Evolutionary conservation across 768 basidiomycete species (phyloP).

Genomic region (Terana coerulea): DNA sequence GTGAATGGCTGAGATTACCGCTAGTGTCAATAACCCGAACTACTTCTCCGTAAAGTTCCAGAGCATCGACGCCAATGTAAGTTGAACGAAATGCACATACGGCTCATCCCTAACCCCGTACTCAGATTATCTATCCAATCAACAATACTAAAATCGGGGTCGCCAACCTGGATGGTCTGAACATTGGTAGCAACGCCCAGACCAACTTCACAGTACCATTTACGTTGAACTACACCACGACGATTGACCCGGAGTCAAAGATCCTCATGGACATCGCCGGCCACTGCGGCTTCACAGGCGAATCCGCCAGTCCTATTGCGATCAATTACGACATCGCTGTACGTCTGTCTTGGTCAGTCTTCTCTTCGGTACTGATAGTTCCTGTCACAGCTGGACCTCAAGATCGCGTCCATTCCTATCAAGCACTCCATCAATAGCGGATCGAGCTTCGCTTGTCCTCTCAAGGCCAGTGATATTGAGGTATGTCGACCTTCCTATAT

Average conservation of each 20-base stretch:
- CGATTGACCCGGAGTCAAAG: conserved; percentile 44
- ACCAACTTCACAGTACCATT: conserved; percentile 80
- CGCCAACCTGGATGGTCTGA: conserved; percentile 45
- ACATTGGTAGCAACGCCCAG: conserved; percentile 43
- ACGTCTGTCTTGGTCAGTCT: conserved; percentile 16
- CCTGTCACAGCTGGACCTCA: conserved; percentile 51
- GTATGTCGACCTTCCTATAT: conserved; percentile 20
- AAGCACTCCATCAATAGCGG: conserved; percentile 62
- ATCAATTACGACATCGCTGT: conserved; percentile 69
- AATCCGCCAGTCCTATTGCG: conserved; percentile 41
- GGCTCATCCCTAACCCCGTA: neutral
- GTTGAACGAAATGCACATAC: conserved; percentile 4
- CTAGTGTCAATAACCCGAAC: conserved; percentile 78
- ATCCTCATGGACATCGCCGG: conserved; percentile 60
- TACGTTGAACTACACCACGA: conserved; percentile 53
- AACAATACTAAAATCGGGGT: conserved; percentile 65
- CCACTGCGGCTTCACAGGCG: conserved; percentile 56
- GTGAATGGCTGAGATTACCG: conserved; percentile 8
- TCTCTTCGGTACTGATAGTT: conserved; percentile 1
- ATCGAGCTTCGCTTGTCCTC: conserved; percentile 63
- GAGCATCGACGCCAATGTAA: conserved; percentile 59
- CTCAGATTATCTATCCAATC: conserved; percentile 72
- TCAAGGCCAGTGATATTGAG: conserved; percentile 33
- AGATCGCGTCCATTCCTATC: conserved; percentile 60
- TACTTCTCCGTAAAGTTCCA: conserved; percentile 69